phyloP scores from a whole-genome alignment of 768 basidiomycete genomes.

The Symmetrospora coprosmae region DNA sequence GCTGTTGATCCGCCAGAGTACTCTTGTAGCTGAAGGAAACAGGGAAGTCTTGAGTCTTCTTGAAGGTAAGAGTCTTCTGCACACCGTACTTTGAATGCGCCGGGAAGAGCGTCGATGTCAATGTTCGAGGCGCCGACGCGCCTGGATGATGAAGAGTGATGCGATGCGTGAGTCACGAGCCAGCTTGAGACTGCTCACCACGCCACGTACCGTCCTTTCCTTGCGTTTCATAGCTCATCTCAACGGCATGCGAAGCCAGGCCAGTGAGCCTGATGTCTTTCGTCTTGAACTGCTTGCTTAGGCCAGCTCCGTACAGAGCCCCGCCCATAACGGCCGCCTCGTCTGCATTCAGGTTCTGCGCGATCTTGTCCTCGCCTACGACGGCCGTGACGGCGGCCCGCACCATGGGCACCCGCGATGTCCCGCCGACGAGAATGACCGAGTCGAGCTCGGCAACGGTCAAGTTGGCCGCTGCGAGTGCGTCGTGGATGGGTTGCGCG shows the following conservation, averaged over 20 bases:
- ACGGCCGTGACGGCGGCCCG: slow-evolving; percentile 61
- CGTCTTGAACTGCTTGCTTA: slow-evolving; percentile 83
- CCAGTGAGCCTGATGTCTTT: slow-evolving; percentile 81
- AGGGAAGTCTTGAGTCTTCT: slow-evolving; percentile 66
- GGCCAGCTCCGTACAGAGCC: slow-evolving; percentile 74
- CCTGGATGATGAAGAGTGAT: too few relatives aligned
- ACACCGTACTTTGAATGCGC: slow-evolving; percentile 59
- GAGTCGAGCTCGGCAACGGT: slow-evolving; percentile 61
- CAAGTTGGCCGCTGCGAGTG: slow-evolving; percentile 53
- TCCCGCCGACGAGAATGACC: slow-evolving; percentile 84
- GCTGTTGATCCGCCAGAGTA: background rate
- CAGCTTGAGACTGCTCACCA: too few relatives aligned
- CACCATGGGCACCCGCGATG: slow-evolving; percentile 78
- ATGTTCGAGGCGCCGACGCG: slow-evolving; percentile 56
- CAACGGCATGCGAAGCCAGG: slow-evolving; percentile 53
- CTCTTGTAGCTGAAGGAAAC: slow-evolving; percentile 56
- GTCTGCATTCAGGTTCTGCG: slow-evolving; percentile 89
- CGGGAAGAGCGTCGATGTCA: slow-evolving; percentile 64
- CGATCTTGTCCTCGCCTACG: slow-evolving; percentile 74
- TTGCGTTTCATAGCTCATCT: slow-evolving; percentile 9
- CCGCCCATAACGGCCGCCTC: slow-evolving; percentile 90
- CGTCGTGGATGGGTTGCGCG: slow-evolving; percentile 59
- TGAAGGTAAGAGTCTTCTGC: slow-evolving; percentile 75
- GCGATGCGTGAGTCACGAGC: too few relatives aligned
- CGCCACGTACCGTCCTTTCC: too few relatives aligned